Evolutionary conservation across 164 flowering plant genomes (phyloP), one percentile per base, ranked within the genome.

Genomic region (Houttuynia cordata): DNA sequence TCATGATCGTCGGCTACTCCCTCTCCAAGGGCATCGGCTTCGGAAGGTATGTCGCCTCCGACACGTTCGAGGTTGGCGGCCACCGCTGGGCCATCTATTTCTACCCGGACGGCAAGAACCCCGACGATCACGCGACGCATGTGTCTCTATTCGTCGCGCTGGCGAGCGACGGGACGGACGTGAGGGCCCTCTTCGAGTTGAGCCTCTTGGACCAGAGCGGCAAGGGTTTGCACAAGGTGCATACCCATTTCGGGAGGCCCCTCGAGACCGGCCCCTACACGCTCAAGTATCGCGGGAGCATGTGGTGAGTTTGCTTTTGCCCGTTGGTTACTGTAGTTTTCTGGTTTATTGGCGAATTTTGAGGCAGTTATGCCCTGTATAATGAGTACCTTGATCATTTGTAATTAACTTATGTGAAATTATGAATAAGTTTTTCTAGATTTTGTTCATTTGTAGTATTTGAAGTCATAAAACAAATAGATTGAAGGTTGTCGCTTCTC

Each of bases 181-280:
- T 54, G 17, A 54, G 57, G 30, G 57, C 57, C 9, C 23, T 54
- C 34, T 54, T 54, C 21, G 57, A 54, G 23, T 18, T 54, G 3
- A 54, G 30, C 18, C 57, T 54, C 30, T 19, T 54, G 34, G 57
- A 54, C 21, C 37, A 54, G 37, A 54, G 57, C 57, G 57, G 57
- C 34, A 54, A 54, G 30, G 57, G 30, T 23, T 23, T 13, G 37
- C 57, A 54, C 57, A 54, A 54, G 30, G 57, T 54, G 7, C 57
- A 54, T 24, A 54, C 34, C 57, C 57, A 54, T 54, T 54, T 54
- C 17, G 57, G 57, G 13, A 54, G 57, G 37, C 13, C 30, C 10
- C 57, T 54, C 4, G 34, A 54, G 30, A 54, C 34, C 23, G 57
- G 57, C 24, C 37, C 57, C 8, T 54, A 54, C 57, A 54, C 34